These are phyloP conservation scores for Metschnikowia noctiluminum DNA, from an alignment of 805 yeast species.

Conservation along the genomic window DNA sequence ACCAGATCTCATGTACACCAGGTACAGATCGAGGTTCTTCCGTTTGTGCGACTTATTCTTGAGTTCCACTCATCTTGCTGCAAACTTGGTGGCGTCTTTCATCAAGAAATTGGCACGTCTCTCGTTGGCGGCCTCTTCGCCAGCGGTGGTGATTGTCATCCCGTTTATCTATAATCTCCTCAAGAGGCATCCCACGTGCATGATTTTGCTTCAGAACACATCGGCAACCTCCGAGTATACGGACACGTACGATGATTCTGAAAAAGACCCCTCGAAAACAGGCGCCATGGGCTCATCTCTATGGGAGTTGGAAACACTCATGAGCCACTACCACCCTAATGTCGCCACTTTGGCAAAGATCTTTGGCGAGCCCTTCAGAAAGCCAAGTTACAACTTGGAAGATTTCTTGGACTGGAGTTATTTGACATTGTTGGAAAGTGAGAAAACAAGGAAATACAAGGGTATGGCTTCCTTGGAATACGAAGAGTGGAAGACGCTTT, in stretches of 20 bases:
- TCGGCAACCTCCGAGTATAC: constrained; percentile 23
- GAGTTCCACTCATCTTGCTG: constrained; percentile 82
- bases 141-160: constrained; percentile 80
- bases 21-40: constrained; percentile 82
- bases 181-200: constrained; percentile 91
- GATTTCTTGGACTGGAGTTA: constrained; percentile 94
- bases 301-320: constrained; percentile 85
- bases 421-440: constrained; percentile 59
- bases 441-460: constrained; percentile 59
- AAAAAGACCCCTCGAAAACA: constrained; percentile 72
- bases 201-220: constrained; percentile 73
- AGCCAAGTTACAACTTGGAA: constrained; percentile 83
- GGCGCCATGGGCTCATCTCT: constrained; percentile 80
- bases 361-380: constrained; percentile 84
- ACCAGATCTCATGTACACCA: constrained; percentile 68
- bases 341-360: constrained; percentile 89
- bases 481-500: constrained; percentile 47
- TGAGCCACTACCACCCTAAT: constrained; percentile 90
- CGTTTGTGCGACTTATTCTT: constrained; percentile 83
- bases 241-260: constrained; percentile 68
- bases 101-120: constrained; percentile 78
- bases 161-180: constrained; percentile 91
- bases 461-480: constrained; percentile 77
- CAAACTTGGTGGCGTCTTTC: constrained; percentile 81
- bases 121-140: constrained; percentile 74